These are phyloP conservation scores for Spinacia oleracea DNA, from an alignment of 179 eudicot species.

Conservation along the genomic window DNA sequence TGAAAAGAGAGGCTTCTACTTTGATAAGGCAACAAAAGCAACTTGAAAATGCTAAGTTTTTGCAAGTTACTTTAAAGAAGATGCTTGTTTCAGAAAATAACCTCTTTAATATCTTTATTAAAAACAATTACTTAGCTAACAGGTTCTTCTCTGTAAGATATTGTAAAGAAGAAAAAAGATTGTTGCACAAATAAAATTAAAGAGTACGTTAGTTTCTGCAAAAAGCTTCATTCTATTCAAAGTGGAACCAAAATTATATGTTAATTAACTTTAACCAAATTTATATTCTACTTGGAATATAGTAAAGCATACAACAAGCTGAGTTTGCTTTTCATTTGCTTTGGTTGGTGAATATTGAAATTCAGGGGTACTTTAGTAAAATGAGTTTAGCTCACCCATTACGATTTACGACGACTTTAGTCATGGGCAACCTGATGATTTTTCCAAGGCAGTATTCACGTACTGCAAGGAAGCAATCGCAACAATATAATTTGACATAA, in stretches of 20 bases:
- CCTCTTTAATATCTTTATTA: conserved; percentile 19
- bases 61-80: conserved; percentile 34
- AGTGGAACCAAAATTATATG: conserved; percentile 1
- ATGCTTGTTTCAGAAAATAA: conserved; percentile 33
- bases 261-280: conserved; percentile 22
- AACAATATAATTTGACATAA: too few species aligned
- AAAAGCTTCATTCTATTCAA: conserved; percentile 5
- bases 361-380: neutral
- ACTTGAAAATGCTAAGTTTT: conserved; percentile 25
- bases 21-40: conserved; percentile 35
- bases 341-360: neutral
- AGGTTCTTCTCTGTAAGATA: conserved; percentile 24
- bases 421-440: too few species aligned
- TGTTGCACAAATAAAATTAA: neutral
- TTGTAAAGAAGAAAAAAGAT: conserved; percentile 1
- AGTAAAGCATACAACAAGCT: conserved; percentile 8
- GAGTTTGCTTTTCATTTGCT: conserved; percentile 10
- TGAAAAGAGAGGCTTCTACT: conserved; percentile 31
- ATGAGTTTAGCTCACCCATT: neutral
- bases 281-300: neutral
- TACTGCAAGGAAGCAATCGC: neutral
- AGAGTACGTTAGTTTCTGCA: conserved; percentile 18
- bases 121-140: conserved; percentile 23
- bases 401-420: too few species aligned
- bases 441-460: neutral